Percentiles rank a stretch among this genome's conserved stretches.
Conservation (phyloP, 129 eudicot species). For the Tanacetum coccineum region DNA sequence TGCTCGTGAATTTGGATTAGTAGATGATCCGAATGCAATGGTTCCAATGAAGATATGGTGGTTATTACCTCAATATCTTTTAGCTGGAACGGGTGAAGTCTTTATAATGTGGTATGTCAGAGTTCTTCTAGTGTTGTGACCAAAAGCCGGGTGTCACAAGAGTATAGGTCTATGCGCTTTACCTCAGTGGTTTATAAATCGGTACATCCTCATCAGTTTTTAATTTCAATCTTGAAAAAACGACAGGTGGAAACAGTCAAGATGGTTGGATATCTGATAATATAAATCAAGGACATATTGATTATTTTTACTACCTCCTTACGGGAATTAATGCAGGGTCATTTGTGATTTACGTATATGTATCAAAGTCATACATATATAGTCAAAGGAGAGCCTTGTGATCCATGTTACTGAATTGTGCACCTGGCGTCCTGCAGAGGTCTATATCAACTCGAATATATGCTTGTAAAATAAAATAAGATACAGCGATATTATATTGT, state of each 20-base stretch:
- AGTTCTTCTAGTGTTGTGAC: conserved; percentile 62
- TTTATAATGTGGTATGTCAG: conserved; percentile 58
- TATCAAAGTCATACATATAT: conserved; percentile 40
- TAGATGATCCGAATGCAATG: conserved; percentile 28
- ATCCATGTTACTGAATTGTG: not conserved
- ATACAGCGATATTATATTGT: too few relatives aligned
- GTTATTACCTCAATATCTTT: conserved; percentile 52
- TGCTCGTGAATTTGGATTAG: conserved; percentile 25
- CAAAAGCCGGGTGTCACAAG: conserved; percentile 7
- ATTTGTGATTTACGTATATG: conserved; percentile 33
- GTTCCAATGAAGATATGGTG: conserved; percentile 40
- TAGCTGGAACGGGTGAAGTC: conserved; percentile 47
- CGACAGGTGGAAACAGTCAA: conserved; percentile 31
- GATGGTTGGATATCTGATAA: conserved; percentile 57
- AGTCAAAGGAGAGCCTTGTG: conserved; percentile 15
- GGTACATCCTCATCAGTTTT: conserved; percentile 62
- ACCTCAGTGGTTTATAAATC: conserved; percentile 44
- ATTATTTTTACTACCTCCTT: conserved; percentile 33
- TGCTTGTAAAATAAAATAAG: too few relatives aligned
- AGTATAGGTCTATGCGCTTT: conserved; percentile 55
- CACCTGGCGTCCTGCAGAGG: not conserved
- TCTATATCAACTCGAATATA: not conserved
- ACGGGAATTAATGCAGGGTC: conserved; percentile 43
- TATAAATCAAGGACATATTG: conserved; percentile 53
- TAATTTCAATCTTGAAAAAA: conserved; percentile 36